A percentile compares a stretch with the other conserved stretches of the same genome.
phyloP scores from a whole-genome alignment of 1,139 yeast genomes.

The Nakaseomyces sp. region DNA sequence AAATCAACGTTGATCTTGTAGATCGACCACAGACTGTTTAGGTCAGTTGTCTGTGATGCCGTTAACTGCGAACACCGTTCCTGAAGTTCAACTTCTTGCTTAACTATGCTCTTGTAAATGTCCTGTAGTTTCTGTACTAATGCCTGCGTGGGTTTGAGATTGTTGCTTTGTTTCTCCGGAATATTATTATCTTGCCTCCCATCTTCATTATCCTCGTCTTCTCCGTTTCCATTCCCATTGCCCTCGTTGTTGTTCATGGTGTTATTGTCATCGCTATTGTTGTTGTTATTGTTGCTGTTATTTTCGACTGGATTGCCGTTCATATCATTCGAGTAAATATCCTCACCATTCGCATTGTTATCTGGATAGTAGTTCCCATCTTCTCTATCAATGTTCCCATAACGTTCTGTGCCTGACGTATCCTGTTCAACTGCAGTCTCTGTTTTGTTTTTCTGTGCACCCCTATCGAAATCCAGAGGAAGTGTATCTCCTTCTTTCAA shows the following conservation, averaged over 20 bases:
- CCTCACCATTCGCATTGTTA: conserved; percentile 14
- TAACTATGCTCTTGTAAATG: conserved; percentile 60
- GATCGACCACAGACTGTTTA: conserved; percentile 58
- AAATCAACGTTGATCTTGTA: conserved; percentile 59
- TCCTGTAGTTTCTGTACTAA: conserved; percentile 64
- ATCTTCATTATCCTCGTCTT: conserved; percentile 14
- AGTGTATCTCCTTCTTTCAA: not conserved
- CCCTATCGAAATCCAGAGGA: not conserved
- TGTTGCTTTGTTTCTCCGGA: conserved; percentile 36
- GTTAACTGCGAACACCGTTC: conserved; percentile 47
- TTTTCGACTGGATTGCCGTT: conserved; percentile 9
- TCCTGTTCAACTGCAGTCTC: conserved; percentile 1
- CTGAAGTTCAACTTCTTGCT: conserved; percentile 60
- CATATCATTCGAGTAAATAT: conserved; percentile 7
- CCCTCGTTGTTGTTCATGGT: conserved; percentile 11
- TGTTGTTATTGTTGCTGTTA: conserved; percentile 14
- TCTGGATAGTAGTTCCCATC: conserved; percentile 4
- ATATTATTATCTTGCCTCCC: conserved; percentile 13
- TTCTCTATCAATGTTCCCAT: conserved; percentile 6
- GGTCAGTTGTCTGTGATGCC: conserved; percentile 41
- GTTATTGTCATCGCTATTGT: conserved; percentile 14
- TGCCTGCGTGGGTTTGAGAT: conserved; percentile 57
- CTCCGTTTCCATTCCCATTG: conserved; percentile 13
- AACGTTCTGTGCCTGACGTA: conserved; percentile 6
- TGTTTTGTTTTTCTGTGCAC: no score